Percentiles rank a stretch among this genome's conserved stretches.
Evolutionary conservation across 2,329 filamentous ascomycete genomes (phyloP).

Genomic region (Byssothecium circinans): DNA sequence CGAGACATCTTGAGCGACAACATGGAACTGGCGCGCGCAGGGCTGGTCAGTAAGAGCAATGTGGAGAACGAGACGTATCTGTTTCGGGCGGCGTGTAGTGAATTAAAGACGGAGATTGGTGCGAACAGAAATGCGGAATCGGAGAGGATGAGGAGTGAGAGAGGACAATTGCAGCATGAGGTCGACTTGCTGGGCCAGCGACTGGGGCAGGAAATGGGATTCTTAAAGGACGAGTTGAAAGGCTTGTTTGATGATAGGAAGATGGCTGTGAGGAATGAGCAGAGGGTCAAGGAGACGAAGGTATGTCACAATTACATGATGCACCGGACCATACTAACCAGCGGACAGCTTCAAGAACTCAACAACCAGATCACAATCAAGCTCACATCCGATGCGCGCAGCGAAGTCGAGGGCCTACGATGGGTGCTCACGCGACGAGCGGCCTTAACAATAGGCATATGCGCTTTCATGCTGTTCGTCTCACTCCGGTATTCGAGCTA

Average conservation of each 20-base stretch:
- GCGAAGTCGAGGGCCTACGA: constrained; percentile 85
- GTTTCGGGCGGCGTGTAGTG: constrained; percentile 90
- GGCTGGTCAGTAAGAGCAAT: constrained; percentile 84
- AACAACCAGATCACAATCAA: constrained; percentile 95
- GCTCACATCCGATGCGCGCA: constrained; percentile 86
- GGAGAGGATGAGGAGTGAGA: constrained; percentile 79
- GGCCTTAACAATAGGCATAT: constrained; percentile 58
- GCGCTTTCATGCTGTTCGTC: constrained; percentile 49
- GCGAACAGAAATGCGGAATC: constrained; percentile 75
- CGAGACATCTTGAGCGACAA: constrained; percentile 76
- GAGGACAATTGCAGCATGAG: constrained; percentile 87
- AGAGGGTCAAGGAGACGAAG: constrained; percentile 79
- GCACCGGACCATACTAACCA: background rate
- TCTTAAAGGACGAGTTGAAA: constrained; percentile 86
- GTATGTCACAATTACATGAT: constrained; percentile 45
- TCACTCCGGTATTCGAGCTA: constrained; percentile 46
- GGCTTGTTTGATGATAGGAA: constrained; percentile 96
- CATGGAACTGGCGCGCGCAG: constrained; percentile 75
- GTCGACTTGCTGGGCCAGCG: constrained; percentile 89
- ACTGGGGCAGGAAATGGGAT: constrained; percentile 78
- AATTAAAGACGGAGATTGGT: constrained; percentile 83
- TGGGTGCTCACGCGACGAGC: constrained; percentile 78
- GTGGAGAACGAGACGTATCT: constrained; percentile 95
- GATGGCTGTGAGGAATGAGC: constrained; percentile 87
- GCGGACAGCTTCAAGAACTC: constrained; percentile 76